Conservation (phyloP, 2,329 filamentous ascomycete genomes). For the Cercospora canescens region DNA sequence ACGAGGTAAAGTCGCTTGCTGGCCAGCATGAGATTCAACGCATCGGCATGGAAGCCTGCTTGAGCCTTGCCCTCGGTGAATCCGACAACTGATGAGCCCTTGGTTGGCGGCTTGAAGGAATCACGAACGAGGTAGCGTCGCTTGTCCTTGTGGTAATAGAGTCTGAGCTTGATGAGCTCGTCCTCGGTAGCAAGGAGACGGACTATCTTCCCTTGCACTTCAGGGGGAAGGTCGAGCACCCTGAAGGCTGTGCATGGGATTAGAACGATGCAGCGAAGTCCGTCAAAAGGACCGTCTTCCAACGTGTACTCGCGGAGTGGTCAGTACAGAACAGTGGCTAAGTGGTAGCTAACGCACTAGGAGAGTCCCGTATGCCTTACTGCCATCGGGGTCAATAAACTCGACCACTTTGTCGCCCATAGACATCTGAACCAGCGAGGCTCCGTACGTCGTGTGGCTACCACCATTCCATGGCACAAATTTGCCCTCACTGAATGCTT, state of each 20-base stretch:
- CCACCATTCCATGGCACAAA: background rate
- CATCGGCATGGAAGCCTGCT: background rate
- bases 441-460: background rate
- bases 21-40: background rate
- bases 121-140: background rate
- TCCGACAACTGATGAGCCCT: background rate
- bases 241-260: background rate
- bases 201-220: background rate
- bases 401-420: background rate
- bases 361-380: background rate
- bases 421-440: background rate
- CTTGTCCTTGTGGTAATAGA: background rate
- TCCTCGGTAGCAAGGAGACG: background rate
- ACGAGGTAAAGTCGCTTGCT: background rate
- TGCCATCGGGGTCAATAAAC: background rate
- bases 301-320: background rate
- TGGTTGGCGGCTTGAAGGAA: background rate
- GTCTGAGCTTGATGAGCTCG: background rate
- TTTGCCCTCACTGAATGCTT: background rate
- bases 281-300: background rate
- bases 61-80: background rate
- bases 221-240: background rate
- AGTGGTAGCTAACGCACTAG: background rate
- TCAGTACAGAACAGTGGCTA: background rate
- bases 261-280: background rate